These are phyloP conservation scores for Oryza rufipogon DNA, from an alignment of 176 grass and related monocot species.

Conservation along the genomic window DNA sequence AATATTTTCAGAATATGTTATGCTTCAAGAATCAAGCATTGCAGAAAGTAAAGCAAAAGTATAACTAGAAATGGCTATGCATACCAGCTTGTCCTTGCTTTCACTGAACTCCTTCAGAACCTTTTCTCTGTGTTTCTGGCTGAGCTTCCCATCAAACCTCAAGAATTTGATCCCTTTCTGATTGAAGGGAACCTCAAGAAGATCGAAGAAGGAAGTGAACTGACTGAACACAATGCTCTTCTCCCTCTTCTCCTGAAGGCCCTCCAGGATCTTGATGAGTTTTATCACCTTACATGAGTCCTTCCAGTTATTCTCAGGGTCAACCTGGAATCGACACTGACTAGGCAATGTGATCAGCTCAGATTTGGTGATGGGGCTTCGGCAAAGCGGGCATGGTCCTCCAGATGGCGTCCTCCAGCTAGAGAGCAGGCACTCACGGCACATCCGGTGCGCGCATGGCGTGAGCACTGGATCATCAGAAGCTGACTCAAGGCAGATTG, in stretches of 20 bases:
- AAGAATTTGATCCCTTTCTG: slow-evolving; percentile 70
- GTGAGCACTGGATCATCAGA: slow-evolving; percentile 94
- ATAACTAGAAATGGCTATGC: not conserved
- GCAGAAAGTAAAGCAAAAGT: not conserved
- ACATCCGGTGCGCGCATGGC: slow-evolving; percentile 74
- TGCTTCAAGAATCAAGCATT: not conserved
- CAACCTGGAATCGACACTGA: slow-evolving; percentile 59
- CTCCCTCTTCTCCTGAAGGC: slow-evolving; percentile 55
- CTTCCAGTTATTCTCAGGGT: slow-evolving; percentile 85
- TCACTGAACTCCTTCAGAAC: slow-evolving; percentile 83
- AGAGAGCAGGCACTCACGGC: slow-evolving; percentile 76
- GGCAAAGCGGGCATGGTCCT: slow-evolving; percentile 73
- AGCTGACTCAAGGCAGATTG: slow-evolving; percentile 87
- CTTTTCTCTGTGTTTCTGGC: slow-evolving; percentile 68
- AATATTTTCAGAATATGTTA: slow-evolving; percentile 7
- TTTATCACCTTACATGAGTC: slow-evolving; percentile 80
- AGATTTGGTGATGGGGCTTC: slow-evolving; percentile 52
- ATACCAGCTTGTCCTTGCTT: slow-evolving; percentile 70
- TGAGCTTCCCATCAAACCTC: slow-evolving; percentile 80
- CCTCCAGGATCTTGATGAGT: slow-evolving; percentile 60
- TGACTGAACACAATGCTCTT: slow-evolving; percentile 98
- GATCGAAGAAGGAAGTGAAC: slow-evolving; percentile 92
- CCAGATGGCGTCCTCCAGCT: slow-evolving; percentile 63
- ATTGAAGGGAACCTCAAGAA: slow-evolving; percentile 67
- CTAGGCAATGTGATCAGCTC: slow-evolving; percentile 72